These are phyloP conservation scores for Sechiopsis laciniata DNA, from an alignment of 306 rosid species.

Conservation along the genomic window DNA sequence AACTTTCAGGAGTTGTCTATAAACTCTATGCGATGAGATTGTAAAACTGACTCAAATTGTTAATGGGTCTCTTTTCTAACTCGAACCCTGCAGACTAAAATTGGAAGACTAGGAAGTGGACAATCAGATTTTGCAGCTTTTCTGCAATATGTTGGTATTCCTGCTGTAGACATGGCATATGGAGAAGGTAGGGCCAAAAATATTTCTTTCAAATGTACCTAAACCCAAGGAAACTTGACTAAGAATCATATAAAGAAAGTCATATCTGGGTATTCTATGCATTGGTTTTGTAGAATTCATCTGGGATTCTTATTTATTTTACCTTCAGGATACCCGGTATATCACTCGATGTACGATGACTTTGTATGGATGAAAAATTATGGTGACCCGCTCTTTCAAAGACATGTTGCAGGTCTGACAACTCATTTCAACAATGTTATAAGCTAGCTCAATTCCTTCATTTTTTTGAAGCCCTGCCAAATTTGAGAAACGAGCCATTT, in stretches of 20 bases:
- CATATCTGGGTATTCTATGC: neutral
- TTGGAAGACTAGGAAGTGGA: constrained; percentile 60
- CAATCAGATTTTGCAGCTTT: constrained; percentile 66
- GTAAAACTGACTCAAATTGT: neutral
- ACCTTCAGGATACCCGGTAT: constrained; percentile 49
- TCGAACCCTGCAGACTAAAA: constrained; percentile 28
- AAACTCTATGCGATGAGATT: neutral
- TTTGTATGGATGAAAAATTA: constrained; percentile 66
- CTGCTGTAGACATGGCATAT: constrained; percentile 42
- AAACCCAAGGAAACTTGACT: neutral
- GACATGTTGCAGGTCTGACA: constrained; percentile 68
- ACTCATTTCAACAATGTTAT: neutral
- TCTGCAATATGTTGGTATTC: constrained; percentile 70
- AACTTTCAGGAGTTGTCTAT: too few relatives aligned
- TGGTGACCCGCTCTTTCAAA: constrained; percentile 67
- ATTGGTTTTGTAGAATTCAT: neutral
- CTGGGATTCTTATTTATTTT: neutral
- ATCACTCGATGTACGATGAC: constrained; percentile 73
- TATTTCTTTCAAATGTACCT: neutral
- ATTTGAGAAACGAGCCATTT: neutral
- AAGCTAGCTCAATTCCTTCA: neutral
- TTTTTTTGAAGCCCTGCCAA: neutral
- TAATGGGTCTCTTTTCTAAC: neutral
- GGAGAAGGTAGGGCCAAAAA: constrained; percentile 40
- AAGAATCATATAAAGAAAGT: neutral